Conservation (phyloP, 805 yeast species). For the Saturnispora diversa region DNA sequence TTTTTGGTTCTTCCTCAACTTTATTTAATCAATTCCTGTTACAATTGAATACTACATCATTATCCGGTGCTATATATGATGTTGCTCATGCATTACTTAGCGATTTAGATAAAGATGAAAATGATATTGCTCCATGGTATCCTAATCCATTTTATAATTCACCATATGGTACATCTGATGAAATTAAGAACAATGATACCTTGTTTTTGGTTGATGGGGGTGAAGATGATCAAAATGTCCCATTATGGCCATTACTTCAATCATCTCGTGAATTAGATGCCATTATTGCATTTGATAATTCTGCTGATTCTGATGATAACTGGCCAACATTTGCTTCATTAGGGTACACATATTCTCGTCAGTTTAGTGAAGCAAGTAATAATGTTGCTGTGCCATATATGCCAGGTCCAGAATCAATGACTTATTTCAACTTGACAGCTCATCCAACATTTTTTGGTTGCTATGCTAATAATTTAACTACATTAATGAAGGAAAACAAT, state of each 20-base stretch:
- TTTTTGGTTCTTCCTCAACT: slow-evolving; percentile 77
- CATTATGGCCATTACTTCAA: slow-evolving; percentile 56
- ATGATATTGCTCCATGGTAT: slow-evolving; percentile 60
- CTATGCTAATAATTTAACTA: slow-evolving; percentile 53
- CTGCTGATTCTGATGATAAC: slow-evolving; percentile 48
- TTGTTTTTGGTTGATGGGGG: slow-evolving; percentile 72
- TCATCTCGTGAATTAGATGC: slow-evolving; percentile 55
- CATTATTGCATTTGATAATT: slow-evolving; percentile 57
- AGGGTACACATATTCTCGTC: slow-evolving; percentile 49
- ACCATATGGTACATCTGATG: slow-evolving; percentile 29
- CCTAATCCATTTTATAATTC: slow-evolving; percentile 65
- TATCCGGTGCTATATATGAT: slow-evolving; percentile 39
- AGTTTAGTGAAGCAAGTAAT: slow-evolving; percentile 43
- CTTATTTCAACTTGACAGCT: slow-evolving; percentile 51
- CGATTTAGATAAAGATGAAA: slow-evolving; percentile 37
- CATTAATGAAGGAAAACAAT: slow-evolving; percentile 33
- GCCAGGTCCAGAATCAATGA: slow-evolving; percentile 59
- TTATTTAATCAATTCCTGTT: slow-evolving; percentile 63
- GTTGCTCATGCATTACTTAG: slow-evolving; percentile 39
- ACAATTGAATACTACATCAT: slow-evolving; percentile 46
- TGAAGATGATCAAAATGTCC: slow-evolving; percentile 66
- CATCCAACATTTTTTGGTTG: slow-evolving; percentile 83
- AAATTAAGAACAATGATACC: slow-evolving; percentile 34
- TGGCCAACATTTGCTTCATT: slow-evolving; percentile 70
- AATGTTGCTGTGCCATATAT: slow-evolving; percentile 71